Percentiles rank a stretch among this genome's conserved stretches.
These are phyloP conservation scores for Hypomyces rosellus DNA, from an alignment of 2,329 filamentous ascomycete species.

Conservation along the genomic window DNA sequence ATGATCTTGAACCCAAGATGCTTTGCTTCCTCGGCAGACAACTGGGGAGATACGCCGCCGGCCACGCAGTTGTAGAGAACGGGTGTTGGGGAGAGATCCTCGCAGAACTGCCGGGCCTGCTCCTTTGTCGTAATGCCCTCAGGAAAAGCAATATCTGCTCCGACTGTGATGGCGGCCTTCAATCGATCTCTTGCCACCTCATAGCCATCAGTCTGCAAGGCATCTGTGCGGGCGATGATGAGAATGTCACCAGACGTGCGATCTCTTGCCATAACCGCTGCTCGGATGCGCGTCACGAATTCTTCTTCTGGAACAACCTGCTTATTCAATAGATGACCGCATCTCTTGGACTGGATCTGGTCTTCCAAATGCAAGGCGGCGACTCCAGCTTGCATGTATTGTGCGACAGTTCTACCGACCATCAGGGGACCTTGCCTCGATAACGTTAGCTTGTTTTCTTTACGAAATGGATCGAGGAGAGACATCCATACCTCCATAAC, in stretches of 20 bases:
- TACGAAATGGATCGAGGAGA: too few species aligned
- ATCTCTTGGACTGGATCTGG: slow-evolving; percentile 58
- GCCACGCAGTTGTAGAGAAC: slow-evolving; percentile 54
- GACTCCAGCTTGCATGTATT: slow-evolving; percentile 49
- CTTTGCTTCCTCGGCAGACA: slow-evolving; percentile 45
- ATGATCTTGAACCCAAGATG: slow-evolving; percentile 53
- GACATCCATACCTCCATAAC: slow-evolving; percentile 39
- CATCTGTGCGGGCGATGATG: slow-evolving; percentile 59
- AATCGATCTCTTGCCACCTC: slow-evolving; percentile 49
- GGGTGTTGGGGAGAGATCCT: slow-evolving; percentile 41
- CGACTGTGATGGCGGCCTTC: slow-evolving; percentile 42
- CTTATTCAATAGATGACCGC: slow-evolving; percentile 58
- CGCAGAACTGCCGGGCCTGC: slow-evolving; percentile 40
- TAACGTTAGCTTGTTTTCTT: neutral
- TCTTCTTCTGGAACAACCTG: slow-evolving; percentile 46
- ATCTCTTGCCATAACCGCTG: slow-evolving; percentile 43
- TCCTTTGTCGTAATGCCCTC: slow-evolving; percentile 50
- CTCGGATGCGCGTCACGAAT: slow-evolving; percentile 51
- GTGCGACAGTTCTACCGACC: slow-evolving; percentile 46
- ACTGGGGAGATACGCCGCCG: slow-evolving; percentile 48
- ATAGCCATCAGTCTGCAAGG: slow-evolving; percentile 50
- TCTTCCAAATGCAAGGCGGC: slow-evolving; percentile 58
- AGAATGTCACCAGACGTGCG: slow-evolving; percentile 44
- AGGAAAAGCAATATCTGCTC: slow-evolving; percentile 55
- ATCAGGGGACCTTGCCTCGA: slow-evolving; percentile 30